Conservation (phyloP, 2,329 filamentous ascomycete genomes). For the Paraphoma chrysanthemicola region DNA sequence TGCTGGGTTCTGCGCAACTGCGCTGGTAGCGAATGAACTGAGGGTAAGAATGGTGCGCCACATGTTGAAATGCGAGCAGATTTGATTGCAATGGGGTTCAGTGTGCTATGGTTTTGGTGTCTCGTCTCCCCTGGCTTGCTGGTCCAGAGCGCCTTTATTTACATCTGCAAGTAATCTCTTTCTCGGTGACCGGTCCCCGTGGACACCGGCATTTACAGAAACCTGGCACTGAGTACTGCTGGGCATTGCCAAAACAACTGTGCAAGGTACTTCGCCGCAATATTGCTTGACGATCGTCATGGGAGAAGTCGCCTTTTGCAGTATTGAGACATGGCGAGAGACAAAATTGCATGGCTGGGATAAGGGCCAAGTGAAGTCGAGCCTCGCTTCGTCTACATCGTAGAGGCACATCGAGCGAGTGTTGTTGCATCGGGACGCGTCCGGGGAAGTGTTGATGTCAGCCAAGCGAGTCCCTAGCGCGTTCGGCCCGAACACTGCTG, state of each 20-base stretch:
- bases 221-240: no score
- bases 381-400: neutral
- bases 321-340: neutral
- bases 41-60: neutral
- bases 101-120: no score
- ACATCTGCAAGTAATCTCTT: no score
- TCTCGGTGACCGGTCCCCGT: no score
- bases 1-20: neutral
- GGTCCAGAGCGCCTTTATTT: no score
- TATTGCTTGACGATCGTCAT: no score
- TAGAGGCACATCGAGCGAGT: neutral
- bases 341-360: neutral
- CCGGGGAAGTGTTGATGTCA: neutral
- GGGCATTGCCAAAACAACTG: no score
- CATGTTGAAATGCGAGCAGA: neutral
- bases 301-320: no score
- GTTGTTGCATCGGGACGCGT: neutral
- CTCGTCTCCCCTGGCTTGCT: no score
- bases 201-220: no score
- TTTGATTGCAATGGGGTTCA: no score
- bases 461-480: neutral
- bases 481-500: neutral
- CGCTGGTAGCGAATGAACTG: neutral
- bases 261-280: no score
- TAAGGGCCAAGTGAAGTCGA: neutral